phyloP scores from a whole-genome alignment of 192 early-diverging fungal species.

The Podochytrium sp. region DNA sequence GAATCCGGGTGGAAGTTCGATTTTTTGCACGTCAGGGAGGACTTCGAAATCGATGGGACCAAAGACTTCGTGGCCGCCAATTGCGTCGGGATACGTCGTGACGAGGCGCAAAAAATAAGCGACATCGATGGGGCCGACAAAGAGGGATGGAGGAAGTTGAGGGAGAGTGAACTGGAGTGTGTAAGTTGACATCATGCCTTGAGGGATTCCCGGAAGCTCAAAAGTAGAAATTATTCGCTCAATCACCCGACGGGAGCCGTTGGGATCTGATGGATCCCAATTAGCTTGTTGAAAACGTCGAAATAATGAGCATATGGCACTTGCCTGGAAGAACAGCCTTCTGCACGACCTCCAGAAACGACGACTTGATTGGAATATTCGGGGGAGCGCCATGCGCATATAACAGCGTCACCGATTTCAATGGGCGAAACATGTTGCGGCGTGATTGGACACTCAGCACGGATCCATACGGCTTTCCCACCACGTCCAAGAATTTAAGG shows the following conservation, averaged over 20 bases:
- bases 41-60: constrained; percentile 17
- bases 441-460: constrained; percentile 9
- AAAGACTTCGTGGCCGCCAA: constrained; percentile 9
- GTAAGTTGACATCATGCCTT: not conserved
- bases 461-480: not conserved
- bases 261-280: too few species aligned
- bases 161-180: constrained; percentile 13
- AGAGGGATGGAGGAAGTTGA: constrained; percentile 8
- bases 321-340: not conserved
- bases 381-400: constrained; percentile 16
- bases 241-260: constrained; percentile 1
- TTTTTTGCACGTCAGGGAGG: constrained; percentile 18
- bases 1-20: not conserved
- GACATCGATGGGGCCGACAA: constrained; percentile 24
- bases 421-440: constrained; percentile 7
- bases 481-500: constrained; percentile 1
- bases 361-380: not conserved
- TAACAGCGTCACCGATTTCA: constrained; percentile 4
- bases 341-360: constrained; percentile 20
- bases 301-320: not conserved
- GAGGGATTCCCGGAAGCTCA: constrained; percentile 17
- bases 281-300: not conserved
- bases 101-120: constrained; percentile 7
- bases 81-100: not conserved
- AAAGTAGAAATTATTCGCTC: constrained; percentile 19